A percentile compares a stretch with the other conserved stretches of the same genome.
Conservation (phyloP, 306 rosid genomes). For the Rubus parviflorus region DNA sequence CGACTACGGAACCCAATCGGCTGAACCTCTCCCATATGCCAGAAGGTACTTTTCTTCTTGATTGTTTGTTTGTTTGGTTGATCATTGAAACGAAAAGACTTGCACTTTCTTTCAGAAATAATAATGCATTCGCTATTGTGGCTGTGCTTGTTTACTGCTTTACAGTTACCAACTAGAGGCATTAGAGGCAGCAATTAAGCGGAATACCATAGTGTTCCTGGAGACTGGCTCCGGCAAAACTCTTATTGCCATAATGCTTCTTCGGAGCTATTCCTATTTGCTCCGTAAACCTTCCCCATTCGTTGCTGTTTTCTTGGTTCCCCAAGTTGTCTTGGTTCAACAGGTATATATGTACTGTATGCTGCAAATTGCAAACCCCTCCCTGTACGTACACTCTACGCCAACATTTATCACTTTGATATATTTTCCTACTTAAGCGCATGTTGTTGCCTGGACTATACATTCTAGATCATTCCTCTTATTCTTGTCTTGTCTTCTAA, state of each 20-base stretch:
- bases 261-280: conserved; percentile 62
- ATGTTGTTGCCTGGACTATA: neutral
- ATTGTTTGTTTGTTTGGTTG: neutral
- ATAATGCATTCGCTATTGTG: neutral
- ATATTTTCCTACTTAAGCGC: neutral
- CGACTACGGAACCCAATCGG: conserved; percentile 6
- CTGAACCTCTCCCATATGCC: conserved; percentile 66
- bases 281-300: conserved; percentile 66
- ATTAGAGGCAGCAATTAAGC: conserved; percentile 50
- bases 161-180: conserved; percentile 88
- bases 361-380: neutral
- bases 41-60: conserved; percentile 35
- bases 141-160: neutral
- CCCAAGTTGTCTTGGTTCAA: conserved; percentile 71
- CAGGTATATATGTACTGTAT: conserved; percentile 42
- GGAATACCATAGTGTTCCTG: conserved; percentile 69
- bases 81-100: neutral
- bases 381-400: neutral
- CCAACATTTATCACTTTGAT: neutral
- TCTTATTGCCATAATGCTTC: conserved; percentile 84
- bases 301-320: conserved; percentile 80
- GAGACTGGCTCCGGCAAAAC: conserved; percentile 97
- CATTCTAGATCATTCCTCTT: neutral
- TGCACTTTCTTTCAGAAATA: no score
- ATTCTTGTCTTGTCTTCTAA: conserved; percentile 5